Evolutionary conservation across 306 rosid species (phyloP), one percentile per base, ranked within the genome.

Genomic region (Gleditsia sinensis): DNA sequence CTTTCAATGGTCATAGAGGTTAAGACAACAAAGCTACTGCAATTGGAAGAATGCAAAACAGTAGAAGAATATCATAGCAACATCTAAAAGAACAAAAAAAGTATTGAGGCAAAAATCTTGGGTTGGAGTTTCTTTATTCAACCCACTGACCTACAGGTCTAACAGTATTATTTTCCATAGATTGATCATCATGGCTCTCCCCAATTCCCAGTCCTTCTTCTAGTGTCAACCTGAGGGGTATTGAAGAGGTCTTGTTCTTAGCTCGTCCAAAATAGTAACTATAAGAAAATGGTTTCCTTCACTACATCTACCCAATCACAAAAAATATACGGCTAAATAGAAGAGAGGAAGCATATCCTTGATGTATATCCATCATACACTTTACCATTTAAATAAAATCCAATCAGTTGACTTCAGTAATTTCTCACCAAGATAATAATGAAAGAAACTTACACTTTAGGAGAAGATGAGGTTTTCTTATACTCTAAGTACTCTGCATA

Each of bases 401-500:
- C 9, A 71, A 74, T 23, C 30, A 37, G 24, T 66, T 73, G 5
- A 61, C 49, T 70, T 54, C 77, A 60, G 49, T 30, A 78, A 68
- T 39, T 34, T 53, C 30, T 54, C 42, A 51, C 19, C 37, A 37
- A 14, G 49, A 58, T 73, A 51, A 25, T 1, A 12, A 3, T 6
- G 17, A 9, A 51, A 69, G 49, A 59, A 78, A 85, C 99, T 85
- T 86, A 92, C 99, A 85, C 89, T 92, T 95, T 95, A 70, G 87
- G 78, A 76, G 89, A 85, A 58, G 84, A 76, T 30, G 87, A 75
- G 75, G 83, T 58, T 86, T 69, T 95, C 89, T 77, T 89, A 78
- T 90, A 90, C 66, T 92, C 98, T 36, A 92, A 84, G 87, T 84
- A 95, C 86, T 95, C 98, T 48, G 99, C 84, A 86, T 95, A 95